Base-by-base conservation (phyloP, 1,284 basidiomycete genomes). In the Mycosarcoma maydis region DNA sequence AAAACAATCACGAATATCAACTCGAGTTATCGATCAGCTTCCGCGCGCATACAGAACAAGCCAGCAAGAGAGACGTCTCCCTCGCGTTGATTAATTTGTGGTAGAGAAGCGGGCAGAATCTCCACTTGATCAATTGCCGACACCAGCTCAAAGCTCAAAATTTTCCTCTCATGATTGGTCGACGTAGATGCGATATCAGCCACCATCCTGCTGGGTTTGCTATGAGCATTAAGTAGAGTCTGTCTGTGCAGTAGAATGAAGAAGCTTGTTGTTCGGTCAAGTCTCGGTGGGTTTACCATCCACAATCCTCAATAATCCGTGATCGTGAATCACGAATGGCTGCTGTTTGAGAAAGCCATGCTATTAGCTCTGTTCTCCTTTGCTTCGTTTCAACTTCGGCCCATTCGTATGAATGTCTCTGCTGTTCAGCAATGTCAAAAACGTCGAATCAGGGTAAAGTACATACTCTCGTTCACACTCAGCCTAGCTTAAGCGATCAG, bases 11-110 rank as follows among this genome's bases (percentile, higher is more conserved):
- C n/a, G n/a, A n/a, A n/a, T n/a, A n/a, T n/a, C n/a, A n/a, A n/a
- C n/a, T n/a, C n/a, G n/a, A n/a, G 36, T 64, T 64, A 64, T 64
- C 60, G 60, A 64, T 64, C 50, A 22, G 38, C 14, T 30, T 32
- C 40, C 34, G 22, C 43, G 24, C 41, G 34, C 57, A 33, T 43
- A 37, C 48, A 24, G 13, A 33, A 19, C 13, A 13, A 16, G n/a
- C 32, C 3, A 34, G 16, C 13, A n/a, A 16, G 32, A 34, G 32
- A 36, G 43, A 55, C 43, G 42, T 54, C 27, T 29, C 11, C 23
- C n/a, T n/a, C n/a, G n/a, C n/a, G n/a, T n/a, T n/a, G n/a, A n/a
- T n/a, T n/a, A n/a, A n/a, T n/a, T n/a, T n/a, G n/a, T n/a, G n/a
- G n/a, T n/a, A n/a, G n/a, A n/a, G n/a, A n/a, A n/a, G n/a, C n/a